Conservation (phyloP, 1,284 basidiomycete species). For the Vanrija sp. region DNA sequence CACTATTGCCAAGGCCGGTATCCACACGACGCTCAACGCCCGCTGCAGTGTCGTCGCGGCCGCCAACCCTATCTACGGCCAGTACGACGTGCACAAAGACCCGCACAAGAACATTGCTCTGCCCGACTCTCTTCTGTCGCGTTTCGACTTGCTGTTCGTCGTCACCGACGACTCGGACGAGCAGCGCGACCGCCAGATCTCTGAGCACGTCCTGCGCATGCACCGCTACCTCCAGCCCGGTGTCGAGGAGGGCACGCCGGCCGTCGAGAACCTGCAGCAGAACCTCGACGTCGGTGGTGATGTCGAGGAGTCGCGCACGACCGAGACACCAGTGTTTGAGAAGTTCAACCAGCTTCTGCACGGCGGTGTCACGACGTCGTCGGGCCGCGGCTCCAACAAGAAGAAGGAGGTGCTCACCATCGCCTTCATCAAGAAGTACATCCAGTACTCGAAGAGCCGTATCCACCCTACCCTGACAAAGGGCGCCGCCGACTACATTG, state of each 20-base stretch:
- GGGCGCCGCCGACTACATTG: conserved; percentile 91
- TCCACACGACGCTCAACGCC: conserved; percentile 96
- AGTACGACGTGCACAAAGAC: conserved; percentile 99
- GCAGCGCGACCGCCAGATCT: conserved; percentile 86
- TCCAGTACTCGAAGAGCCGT: conserved; percentile 93
- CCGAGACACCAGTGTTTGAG: conserved; percentile 80
- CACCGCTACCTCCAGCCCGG: conserved; percentile 96
- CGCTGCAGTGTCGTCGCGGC: conserved; percentile 97
- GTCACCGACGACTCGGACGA: conserved; percentile 99
- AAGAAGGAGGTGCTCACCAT: conserved; percentile 86
- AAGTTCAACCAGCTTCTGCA: conserved; percentile 96
- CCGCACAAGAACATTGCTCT: conserved; percentile 98
- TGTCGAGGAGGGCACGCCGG: conserved; percentile 80
- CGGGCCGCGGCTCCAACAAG: conserved; percentile 57
- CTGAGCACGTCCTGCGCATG: conserved; percentile 96
- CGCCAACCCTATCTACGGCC: conserved; percentile 96
- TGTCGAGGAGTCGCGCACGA: conserved; percentile 54
- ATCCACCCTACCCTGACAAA: conserved; percentile 81
- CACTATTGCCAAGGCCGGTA: conserved; percentile 98
- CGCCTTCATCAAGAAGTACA: conserved; percentile 95
- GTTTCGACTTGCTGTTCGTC: conserved; percentile 98
- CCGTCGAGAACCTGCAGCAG: conserved; percentile 82
- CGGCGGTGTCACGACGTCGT: conserved; percentile 66
- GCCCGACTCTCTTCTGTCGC: conserved; percentile 94
- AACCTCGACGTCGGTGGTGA: conserved; percentile 75